Evolutionary conservation across 2,329 filamentous ascomycete species (phyloP), one percentile per base, ranked within the genome.

Genomic region (Trichoderma endophyticum): DNA sequence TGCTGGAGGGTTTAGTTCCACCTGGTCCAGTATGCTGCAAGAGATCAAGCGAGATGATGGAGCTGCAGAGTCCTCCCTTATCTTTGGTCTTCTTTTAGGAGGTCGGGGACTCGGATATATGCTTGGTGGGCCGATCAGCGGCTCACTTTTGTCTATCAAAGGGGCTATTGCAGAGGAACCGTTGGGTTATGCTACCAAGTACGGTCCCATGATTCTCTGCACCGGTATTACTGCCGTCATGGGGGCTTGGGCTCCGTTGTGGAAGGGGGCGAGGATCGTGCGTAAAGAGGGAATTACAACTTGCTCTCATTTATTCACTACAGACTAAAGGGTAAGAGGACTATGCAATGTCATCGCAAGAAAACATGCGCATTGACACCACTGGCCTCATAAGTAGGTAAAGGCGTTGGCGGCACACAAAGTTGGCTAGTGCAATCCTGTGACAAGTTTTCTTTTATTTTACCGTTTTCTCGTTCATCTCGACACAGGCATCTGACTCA

Each of bases 101-200:
- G 89, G 88, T 1, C 83, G 90, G 51, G 90, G 89, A 0, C 80
- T 92, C 1, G 89, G 90, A 1, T 91, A 90, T 74, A 83, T 91
- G 39, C 82, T 82, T 3, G 86, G 82, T 5, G 88, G 88, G 0
- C 88, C 88, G 2, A 62, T 90, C 71, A 89, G 88, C 75, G 86
- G 78, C 26, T 78, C 74, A 3, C 75, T 80, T 4, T 72, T 80
- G 21, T 78, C 78, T 3, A 75, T 73, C 2, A 74, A 77, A 1
- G 72, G 43, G 24, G 59, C 73, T 0, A 67, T 80, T 11, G 74
- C 76, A 2, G 77, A 75, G 3, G 78, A 79, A 5, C 71, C 75
- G 3, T 70, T 80, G 18, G 78, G 79, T 0, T 80, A 80, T 69
- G 77, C 78, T 0, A 80, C 79, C 1, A 76, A 75, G 12, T 80